Evolutionary conservation across 495 filamentous ascomycete species (phyloP), one percentile per base, ranked within the genome.

Genomic region (Podospora tetraspora): DNA sequence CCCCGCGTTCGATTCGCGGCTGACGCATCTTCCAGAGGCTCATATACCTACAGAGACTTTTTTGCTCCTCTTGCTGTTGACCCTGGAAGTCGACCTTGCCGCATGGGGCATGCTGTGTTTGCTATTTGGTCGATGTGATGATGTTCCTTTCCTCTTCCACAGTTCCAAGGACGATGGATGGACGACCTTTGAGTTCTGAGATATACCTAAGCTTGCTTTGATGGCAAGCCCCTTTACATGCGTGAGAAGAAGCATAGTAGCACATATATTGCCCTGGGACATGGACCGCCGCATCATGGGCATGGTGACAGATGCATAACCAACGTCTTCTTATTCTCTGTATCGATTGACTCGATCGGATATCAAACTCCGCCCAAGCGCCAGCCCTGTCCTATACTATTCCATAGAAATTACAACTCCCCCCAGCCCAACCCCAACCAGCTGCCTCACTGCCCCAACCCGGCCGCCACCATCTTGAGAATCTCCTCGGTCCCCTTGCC

Each of bases 401-500:
- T 43, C 56, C 23, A 6, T 43, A 43, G 13, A 13, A 16, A 43
- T 43, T 43, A 16, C 13, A 4, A 5, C 13, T 10, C 30, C 23
- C 22, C 6, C 43, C 43, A 52, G 9, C 43, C 43, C 34, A 4
- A 43, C 34, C 11, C 32, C 32, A 2, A 13, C 32, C 0, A 6
- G 12, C 43, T n/a, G 2, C 8, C 43, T 52, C 43, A 52, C 43
- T 52, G 43, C 23, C 57, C 68, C 66, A 77, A 62, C 23, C 63
- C 65, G 16, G 80, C 79, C 24, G 90, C 89, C 62, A 94, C 92
- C 34, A 91, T 77, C 77, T 90, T 90, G 73, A 99, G 77, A 19
- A 97, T 83, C 78, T 97, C 94, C 77, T 95, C 95, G 0, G 86
- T 83, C 19, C 84, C 80, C 80, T 86, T 89, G 63, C 83, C 81